Conservation (phyloP, 306 rosid genomes). For the Lathyrus aphaca region DNA sequence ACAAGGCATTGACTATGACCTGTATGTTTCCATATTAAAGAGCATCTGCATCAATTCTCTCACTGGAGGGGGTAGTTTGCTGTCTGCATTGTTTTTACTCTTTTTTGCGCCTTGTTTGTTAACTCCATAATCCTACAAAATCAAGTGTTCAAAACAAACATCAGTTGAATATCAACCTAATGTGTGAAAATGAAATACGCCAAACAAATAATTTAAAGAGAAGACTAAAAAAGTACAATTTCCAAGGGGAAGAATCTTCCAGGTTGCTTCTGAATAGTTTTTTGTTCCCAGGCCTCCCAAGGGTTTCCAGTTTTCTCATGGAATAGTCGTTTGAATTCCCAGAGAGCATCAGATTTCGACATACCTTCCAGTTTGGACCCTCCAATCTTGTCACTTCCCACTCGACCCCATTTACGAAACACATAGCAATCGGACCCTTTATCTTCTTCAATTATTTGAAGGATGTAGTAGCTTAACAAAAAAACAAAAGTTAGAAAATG, state of each 20-base stretch:
- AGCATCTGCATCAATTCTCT: constrained; percentile 89
- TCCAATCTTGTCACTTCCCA: constrained; percentile 93
- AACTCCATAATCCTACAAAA: constrained; percentile 88
- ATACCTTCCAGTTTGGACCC: constrained; percentile 70
- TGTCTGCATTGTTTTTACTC: constrained; percentile 43
- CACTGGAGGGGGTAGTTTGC: constrained; percentile 73
- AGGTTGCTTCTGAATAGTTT: constrained; percentile 85
- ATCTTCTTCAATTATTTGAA: constrained; percentile 92
- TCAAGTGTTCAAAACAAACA: constrained; percentile 32
- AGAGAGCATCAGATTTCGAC: constrained; percentile 77
- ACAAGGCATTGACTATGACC: constrained; percentile 49
- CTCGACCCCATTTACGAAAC: constrained; percentile 98
- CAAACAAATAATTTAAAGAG: constrained; percentile 27
- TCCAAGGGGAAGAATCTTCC: constrained; percentile 97
- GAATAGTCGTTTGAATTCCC: constrained; percentile 81
- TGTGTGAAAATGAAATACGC: constrained; percentile 13
- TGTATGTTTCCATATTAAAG: constrained; percentile 95
- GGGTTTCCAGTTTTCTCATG: constrained; percentile 94
- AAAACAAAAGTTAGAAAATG: constrained; percentile 37
- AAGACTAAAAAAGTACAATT: constrained; percentile 56
- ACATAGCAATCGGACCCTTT: constrained; percentile 76
- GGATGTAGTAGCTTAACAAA: constrained; percentile 73
- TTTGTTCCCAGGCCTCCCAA: constrained; percentile 98
- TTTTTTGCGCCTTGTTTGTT: constrained; percentile 69
- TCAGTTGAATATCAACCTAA: constrained; percentile 26